These are phyloP conservation scores for Dalbergia cultrata DNA, from an alignment of 306 rosid species.

Conservation along the genomic window DNA sequence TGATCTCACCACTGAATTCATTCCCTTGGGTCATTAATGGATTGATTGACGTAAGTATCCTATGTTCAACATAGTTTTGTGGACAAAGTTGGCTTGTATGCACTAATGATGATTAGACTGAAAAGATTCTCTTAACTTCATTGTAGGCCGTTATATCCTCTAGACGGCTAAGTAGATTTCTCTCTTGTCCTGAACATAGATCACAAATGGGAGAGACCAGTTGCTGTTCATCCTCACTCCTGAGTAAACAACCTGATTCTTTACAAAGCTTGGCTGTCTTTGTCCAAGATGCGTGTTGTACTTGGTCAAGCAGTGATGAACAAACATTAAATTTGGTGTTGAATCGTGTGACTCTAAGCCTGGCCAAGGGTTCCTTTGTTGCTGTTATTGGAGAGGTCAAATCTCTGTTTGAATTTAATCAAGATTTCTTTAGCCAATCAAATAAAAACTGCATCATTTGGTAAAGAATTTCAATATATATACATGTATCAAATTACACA, in stretches of 20 bases:
- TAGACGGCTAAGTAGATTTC: conserved; percentile 81
- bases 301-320: conserved; percentile 85
- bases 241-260: conserved; percentile 54
- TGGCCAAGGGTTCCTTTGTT: conserved; percentile 79
- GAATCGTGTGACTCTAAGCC: conserved; percentile 69
- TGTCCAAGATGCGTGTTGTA: conserved; percentile 71
- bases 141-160: conserved; percentile 82
- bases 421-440: conserved; percentile 26
- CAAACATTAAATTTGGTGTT: conserved; percentile 62
- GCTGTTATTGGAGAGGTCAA: conserved; percentile 93
- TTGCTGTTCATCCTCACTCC: conserved; percentile 52
- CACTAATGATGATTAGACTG: conserved; percentile 25
- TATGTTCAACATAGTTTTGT: conserved; percentile 31
- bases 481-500: conserved; percentile 13
- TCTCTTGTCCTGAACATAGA: conserved; percentile 73
- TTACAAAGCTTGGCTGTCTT: conserved; percentile 62
- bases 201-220: conserved; percentile 47
- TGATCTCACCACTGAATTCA: conserved; percentile 94
- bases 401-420: conserved; percentile 35
- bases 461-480: conserved; percentile 23
- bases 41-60: conserved; percentile 87
- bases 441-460: conserved; percentile 15
- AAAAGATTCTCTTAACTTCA: conserved; percentile 34
- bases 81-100: not conserved
- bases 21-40: conserved; percentile 99